Evolutionary conservation across 805 yeast genomes (phyloP).

Genomic region (Alloascoidea africana): DNA sequence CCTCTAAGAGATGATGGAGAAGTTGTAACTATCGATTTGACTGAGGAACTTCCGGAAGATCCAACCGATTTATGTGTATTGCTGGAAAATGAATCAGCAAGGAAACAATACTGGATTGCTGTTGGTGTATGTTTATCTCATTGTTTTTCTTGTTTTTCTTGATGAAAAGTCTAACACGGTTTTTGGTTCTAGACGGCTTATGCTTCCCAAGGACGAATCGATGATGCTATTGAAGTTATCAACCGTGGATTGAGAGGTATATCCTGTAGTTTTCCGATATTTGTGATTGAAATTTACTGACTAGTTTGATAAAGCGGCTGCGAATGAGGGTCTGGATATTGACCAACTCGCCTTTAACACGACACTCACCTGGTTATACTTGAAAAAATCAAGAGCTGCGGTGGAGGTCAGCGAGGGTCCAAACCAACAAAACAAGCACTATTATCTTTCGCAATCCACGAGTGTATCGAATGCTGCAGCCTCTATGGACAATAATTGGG

Average conservation of each 20-base stretch:
- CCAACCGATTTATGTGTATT: constrained; percentile 69
- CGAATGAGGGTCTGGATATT: constrained; percentile 14
- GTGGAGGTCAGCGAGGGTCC: constrained; percentile 7
- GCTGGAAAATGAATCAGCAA: constrained; percentile 68
- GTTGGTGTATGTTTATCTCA: constrained; percentile 31
- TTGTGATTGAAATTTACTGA: background rate
- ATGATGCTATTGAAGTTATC: constrained; percentile 51
- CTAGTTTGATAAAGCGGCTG: constrained; percentile 1
- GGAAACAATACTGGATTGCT: constrained; percentile 67
- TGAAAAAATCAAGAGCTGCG: constrained; percentile 26
- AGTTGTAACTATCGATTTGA: constrained; percentile 71
- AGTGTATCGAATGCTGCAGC: background rate
- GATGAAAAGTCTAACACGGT: too few species aligned
- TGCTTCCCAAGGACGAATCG: constrained; percentile 38
- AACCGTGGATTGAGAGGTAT: constrained; percentile 37
- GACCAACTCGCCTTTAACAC: constrained; percentile 41
- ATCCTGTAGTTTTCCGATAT: background rate
- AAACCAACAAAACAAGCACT: background rate
- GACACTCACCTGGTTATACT: constrained; percentile 60
- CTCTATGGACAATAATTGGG: constrained; percentile 13
- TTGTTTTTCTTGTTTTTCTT: background rate
- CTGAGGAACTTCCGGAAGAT: constrained; percentile 78
- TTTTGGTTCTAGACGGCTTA: constrained; percentile 34
- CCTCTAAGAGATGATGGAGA: constrained; percentile 69
- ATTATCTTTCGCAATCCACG: background rate